Evolutionary conservation across 2,329 filamentous ascomycete species (phyloP).

Genomic region (Neonectria magnoliae): DNA sequence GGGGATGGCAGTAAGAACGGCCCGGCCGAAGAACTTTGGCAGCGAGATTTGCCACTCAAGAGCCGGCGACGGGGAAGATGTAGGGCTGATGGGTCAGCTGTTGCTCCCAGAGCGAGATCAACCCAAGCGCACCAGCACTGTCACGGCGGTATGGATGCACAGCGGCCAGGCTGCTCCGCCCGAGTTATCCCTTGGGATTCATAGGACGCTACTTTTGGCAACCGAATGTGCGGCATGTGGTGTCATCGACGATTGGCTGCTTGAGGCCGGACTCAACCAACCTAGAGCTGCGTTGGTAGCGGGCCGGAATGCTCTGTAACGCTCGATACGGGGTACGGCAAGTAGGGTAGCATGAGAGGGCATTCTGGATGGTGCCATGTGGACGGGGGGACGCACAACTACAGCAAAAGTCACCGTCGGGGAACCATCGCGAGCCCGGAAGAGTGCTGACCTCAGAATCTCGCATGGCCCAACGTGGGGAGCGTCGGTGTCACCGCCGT

Average conservation of each 20-base stretch:
- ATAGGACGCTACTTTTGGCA: conserved; percentile 28
- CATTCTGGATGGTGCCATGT: conserved; percentile 17
- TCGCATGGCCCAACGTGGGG: conserved; percentile 3
- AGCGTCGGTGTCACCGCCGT: conserved; percentile 18
- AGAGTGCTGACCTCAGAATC: conserved; percentile 32
- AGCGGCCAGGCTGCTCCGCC: conserved; percentile 20
- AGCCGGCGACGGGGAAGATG: conserved; percentile 6
- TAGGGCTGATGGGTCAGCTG: conserved; percentile 42
- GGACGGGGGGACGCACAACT: background rate
- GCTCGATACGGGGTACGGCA: conserved; percentile 9
- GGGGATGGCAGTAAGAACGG: conserved; percentile 10
- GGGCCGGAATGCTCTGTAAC: conserved; percentile 5
- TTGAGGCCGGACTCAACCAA: conserved; percentile 14
- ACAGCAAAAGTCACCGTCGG: conserved; percentile 4
- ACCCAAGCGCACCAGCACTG: conserved; percentile 1
- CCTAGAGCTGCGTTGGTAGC: conserved; percentile 22
- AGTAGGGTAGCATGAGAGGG: background rate
- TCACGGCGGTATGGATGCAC: conserved; percentile 8
- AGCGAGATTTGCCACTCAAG: conserved; percentile 19
- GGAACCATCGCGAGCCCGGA: conserved; percentile 22
- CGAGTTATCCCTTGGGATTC: conserved; percentile 17
- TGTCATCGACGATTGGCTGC: conserved; percentile 24
- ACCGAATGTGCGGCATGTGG: conserved; percentile 24
- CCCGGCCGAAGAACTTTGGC: conserved; percentile 11
- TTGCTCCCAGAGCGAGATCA: conserved; percentile 14